phyloP scores from a whole-genome alignment of 306 rosid genomes.

The Castanea mollissima region DNA sequence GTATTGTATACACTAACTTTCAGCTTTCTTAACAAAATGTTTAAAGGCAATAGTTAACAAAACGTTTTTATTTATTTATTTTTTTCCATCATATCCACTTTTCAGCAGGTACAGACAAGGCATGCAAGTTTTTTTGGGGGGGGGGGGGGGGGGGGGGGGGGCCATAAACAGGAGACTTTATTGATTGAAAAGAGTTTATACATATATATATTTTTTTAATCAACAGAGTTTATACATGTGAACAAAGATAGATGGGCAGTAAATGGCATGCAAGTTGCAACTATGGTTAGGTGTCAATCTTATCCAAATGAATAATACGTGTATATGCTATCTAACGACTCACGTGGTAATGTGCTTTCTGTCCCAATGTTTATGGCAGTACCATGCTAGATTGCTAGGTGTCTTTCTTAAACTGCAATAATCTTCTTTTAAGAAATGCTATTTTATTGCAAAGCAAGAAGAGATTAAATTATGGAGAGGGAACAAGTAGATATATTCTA shows the following conservation, averaged over 20 bases:
- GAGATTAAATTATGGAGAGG: neutral
- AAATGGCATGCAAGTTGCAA: neutral
- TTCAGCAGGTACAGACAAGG: too few species aligned
- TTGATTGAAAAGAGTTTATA: too few species aligned
- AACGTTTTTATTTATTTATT: too few species aligned
- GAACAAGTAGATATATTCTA: neutral
- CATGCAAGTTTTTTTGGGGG: too few species aligned
- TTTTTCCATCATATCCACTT: too few species aligned
- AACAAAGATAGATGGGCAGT: too few species aligned
- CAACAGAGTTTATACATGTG: too few species aligned
- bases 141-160: too few species aligned
- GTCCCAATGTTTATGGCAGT: conserved; percentile 27
- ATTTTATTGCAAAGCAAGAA: neutral
- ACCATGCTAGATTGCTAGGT: conserved; percentile 31
- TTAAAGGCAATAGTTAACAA: too few species aligned
- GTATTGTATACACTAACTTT: too few species aligned
- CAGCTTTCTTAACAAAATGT: too few species aligned
- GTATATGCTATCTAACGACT: conserved; percentile 18
- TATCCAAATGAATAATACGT: conserved; percentile 40
- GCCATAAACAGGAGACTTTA: too few species aligned
- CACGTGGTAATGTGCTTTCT: conserved; percentile 47
- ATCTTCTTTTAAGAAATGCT: conserved; percentile 4
- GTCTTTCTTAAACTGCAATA: neutral
- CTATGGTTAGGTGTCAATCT: conserved; percentile 23
- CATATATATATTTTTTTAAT: neutral